Conservation (phyloP, 129 eudicot genomes). For the Artemisia argyi region DNA sequence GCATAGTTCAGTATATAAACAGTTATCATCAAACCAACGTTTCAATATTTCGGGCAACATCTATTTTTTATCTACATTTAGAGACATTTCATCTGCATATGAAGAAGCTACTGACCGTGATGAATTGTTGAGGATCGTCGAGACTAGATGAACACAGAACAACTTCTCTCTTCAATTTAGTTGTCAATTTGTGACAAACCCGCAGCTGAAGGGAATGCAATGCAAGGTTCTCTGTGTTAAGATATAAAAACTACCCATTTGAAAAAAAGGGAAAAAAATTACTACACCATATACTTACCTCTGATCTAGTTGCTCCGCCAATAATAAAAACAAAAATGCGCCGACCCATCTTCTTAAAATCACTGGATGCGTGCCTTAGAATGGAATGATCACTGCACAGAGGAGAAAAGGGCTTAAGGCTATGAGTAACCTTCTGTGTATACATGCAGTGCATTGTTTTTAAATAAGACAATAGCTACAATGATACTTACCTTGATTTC, state of each 20-base stretch:
- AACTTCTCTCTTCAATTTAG: conserved; percentile 70
- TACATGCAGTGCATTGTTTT: background rate
- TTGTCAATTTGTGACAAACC: conserved; percentile 74
- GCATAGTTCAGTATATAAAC: background rate
- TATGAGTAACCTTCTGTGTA: too few relatives aligned
- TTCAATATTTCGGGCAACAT: background rate
- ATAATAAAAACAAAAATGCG: conserved; percentile 80
- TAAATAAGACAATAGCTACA: background rate
- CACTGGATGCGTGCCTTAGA: conserved; percentile 76
- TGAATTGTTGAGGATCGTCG: conserved; percentile 83
- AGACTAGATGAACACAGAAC: conserved; percentile 80
- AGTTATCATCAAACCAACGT: background rate
- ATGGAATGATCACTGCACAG: conserved; percentile 59
- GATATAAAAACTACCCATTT: background rate
- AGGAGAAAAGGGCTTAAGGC: background rate
- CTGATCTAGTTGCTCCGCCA: conserved; percentile 93
- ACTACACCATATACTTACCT: conserved; percentile 38
- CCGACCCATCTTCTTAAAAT: conserved; percentile 76
- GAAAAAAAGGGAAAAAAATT: background rate
- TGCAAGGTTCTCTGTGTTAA: background rate
- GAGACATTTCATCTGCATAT: background rate
- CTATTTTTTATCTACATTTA: background rate
- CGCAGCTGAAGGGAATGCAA: conserved; percentile 53
- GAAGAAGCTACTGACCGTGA: conserved; percentile 60
- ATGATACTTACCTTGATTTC: conserved; percentile 60